These are phyloP conservation scores for Lasiosphaeria miniovina DNA, from an alignment of 495 filamentous ascomycete genomes.

Conservation along the genomic window DNA sequence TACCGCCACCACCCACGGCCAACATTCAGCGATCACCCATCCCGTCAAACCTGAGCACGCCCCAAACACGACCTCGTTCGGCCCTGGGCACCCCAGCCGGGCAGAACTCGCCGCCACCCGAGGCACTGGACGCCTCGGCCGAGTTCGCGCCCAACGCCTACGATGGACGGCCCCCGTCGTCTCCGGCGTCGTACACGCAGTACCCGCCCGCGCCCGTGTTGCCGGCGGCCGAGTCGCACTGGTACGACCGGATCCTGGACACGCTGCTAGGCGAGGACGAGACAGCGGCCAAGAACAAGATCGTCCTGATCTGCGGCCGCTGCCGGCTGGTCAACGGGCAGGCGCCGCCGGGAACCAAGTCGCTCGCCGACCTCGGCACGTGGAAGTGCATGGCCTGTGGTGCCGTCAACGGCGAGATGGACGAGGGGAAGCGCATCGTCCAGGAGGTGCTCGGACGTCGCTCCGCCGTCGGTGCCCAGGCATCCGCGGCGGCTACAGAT, in stretches of 20 bases:
- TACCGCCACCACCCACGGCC: slow-evolving; percentile 80
- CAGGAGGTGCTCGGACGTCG: slow-evolving; percentile 43
- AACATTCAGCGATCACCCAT: slow-evolving; percentile 59
- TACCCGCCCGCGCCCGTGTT: slow-evolving; percentile 38
- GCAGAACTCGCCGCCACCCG: slow-evolving; percentile 20
- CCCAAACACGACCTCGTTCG: slow-evolving; percentile 15
- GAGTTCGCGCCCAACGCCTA: slow-evolving; percentile 59
- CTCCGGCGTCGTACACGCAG: slow-evolving; percentile 32
- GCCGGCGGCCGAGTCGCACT: slow-evolving; percentile 54
- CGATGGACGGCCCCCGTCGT: slow-evolving; percentile 45
- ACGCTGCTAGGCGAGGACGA: slow-evolving; percentile 94
- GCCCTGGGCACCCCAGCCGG: slow-evolving; percentile 14
- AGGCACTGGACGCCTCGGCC: slow-evolving; percentile 33
- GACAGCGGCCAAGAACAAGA: slow-evolving; percentile 82
- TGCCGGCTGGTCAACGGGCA: slow-evolving; percentile 95
- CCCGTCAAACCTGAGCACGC: slow-evolving; percentile 12
- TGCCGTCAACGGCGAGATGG: slow-evolving; percentile 73
- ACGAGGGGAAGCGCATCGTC: slow-evolving; percentile 62
- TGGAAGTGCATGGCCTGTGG: slow-evolving; percentile 90
- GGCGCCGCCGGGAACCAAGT: slow-evolving; percentile 81
- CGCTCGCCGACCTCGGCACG: slow-evolving; percentile 72
- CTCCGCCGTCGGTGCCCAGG: neutral
- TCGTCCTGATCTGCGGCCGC: slow-evolving; percentile 77
- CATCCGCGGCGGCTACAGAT: slow-evolving; percentile 12
- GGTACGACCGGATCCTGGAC: slow-evolving; percentile 94